Conservation (phyloP, 2,329 filamentous ascomycete genomes). For the Pseudogymnoascus sp. region DNA sequence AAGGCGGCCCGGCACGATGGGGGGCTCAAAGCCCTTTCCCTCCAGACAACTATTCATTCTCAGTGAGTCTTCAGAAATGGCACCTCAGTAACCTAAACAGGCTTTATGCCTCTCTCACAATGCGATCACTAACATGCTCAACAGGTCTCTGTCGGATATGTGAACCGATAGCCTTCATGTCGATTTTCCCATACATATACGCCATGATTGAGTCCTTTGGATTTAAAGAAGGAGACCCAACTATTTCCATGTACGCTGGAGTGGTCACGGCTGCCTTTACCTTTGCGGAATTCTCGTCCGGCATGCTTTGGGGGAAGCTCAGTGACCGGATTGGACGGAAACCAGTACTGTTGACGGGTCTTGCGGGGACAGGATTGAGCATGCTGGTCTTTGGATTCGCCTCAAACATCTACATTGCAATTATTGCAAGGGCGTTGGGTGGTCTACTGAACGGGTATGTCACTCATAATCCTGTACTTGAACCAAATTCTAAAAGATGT, state of each 20-base stretch:
- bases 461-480: background rate
- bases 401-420: slow-evolving; percentile 67
- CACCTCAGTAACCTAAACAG: background rate
- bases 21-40: slow-evolving; percentile 29
- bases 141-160: slow-evolving; percentile 87
- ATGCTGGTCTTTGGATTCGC: slow-evolving; percentile 91
- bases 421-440: slow-evolving; percentile 80
- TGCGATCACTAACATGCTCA: background rate
- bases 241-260: slow-evolving; percentile 86
- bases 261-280: slow-evolving; percentile 96
- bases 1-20: slow-evolving; percentile 20
- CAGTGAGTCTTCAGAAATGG: slow-evolving; percentile 30
- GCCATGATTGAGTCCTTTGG: slow-evolving; percentile 93
- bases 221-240: slow-evolving; percentile 66
- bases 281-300: slow-evolving; percentile 87
- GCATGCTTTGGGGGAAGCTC: slow-evolving; percentile 84
- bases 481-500: slow-evolving; percentile 18
- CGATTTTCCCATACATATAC: slow-evolving; percentile 97
- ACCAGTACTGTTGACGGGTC: slow-evolving; percentile 80
- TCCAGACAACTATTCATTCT: slow-evolving; percentile 39
- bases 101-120: background rate
- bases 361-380: slow-evolving; percentile 84
- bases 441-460: slow-evolving; percentile 84
- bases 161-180: slow-evolving; percentile 99
- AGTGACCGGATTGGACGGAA: slow-evolving; percentile 91